Base-by-base conservation (phyloP, 1,284 basidiomycete species). In the Macrocystidia cucumis region DNA sequence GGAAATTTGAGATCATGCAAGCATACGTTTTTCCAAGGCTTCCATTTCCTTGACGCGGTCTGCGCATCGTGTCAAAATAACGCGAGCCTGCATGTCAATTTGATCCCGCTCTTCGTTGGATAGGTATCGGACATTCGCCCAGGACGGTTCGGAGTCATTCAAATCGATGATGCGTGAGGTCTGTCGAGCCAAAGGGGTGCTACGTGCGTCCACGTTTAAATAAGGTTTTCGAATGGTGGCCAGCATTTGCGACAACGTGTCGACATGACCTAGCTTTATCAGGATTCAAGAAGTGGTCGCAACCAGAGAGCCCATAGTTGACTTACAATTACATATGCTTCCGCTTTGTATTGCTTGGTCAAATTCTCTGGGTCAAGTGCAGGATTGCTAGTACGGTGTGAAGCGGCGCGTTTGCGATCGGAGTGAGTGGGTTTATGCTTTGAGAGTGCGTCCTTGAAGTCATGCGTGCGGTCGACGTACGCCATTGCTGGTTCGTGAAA, bases 21-120 rank as follows among this genome's bases (percentile, higher is more conserved):
- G 20, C 79, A 51, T 58, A 92, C 90, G 73, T 56, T 85, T 84
- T 60, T 95, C 91, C 9, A 90, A 62, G 14, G 67, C 65, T 52
- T 95, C 91, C 68, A 95, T 80, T 58, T 85, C 78, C 51, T 78
- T 81, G 14, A 95, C 83, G 42, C 86, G 70, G 43, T 91, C 83
- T 11, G 90, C 76, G 55, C 87, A 91, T 38, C 80, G 77, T 35
- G 78, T 76, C 39, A 95, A 65, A 34, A 91, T 81, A 40, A 89
- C 70, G 42, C 84, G 79, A 18, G 89, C 82, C 54, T 92, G 88
- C 44, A 91, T 65, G 63, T 95, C 91, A 41, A 95, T 85, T 57
- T 92, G 86, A 59, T 93, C 90, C 35, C 91, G 67, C 55, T 95
- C 89, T 42, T 85, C 77, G 48, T 93, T 90, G 16, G 75, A 78